phyloP scores from a whole-genome alignment of 2,329 filamentous ascomycete species.

The Orbilia javanica region DNA sequence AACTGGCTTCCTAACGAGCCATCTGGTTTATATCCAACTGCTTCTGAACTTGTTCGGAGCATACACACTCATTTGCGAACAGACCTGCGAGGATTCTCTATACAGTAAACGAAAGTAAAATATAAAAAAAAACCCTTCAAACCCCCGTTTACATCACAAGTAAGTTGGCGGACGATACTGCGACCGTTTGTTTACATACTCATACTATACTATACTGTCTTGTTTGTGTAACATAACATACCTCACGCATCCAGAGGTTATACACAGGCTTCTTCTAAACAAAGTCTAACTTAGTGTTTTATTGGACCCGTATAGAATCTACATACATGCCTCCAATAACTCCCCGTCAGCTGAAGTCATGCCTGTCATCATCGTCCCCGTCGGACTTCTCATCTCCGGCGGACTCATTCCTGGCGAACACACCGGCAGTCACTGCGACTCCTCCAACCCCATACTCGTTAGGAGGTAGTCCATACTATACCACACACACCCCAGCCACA shows the following conservation, averaged over 20 bases:
- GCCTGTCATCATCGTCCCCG: constrained; percentile 48
- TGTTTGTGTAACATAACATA: constrained; percentile 10
- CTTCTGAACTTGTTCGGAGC: constrained; percentile 59
- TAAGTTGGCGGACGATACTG: constrained; percentile 19
- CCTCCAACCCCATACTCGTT: constrained; percentile 52
- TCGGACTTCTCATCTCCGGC: constrained; percentile 58
- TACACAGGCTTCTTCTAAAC: neutral
- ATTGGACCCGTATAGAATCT: constrained; percentile 5
- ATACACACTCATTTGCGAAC: constrained; percentile 58
- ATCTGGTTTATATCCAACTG: constrained; percentile 54
- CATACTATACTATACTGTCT: no score
- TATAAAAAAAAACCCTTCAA: neutral
- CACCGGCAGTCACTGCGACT: constrained; percentile 46
- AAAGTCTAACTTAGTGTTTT: neutral
- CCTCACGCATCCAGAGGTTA: neutral
- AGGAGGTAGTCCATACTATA: constrained; percentile 55
- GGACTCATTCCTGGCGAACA: constrained; percentile 42
- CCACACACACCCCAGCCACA: constrained; percentile 41
- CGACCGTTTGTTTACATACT: neutral
- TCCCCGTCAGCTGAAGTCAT: constrained; percentile 56
- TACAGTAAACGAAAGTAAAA: constrained; percentile 23
- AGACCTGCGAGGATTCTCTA: constrained; percentile 29
- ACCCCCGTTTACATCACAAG: constrained; percentile 14
- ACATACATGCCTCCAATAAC: constrained; percentile 54
- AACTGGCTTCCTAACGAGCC: constrained; percentile 49